Percentiles rank a stretch among this genome's conserved stretches.
Evolutionary conservation across 2,329 filamentous ascomycete species (phyloP).

Genomic region (Scedosporium apiospermum): DNA sequence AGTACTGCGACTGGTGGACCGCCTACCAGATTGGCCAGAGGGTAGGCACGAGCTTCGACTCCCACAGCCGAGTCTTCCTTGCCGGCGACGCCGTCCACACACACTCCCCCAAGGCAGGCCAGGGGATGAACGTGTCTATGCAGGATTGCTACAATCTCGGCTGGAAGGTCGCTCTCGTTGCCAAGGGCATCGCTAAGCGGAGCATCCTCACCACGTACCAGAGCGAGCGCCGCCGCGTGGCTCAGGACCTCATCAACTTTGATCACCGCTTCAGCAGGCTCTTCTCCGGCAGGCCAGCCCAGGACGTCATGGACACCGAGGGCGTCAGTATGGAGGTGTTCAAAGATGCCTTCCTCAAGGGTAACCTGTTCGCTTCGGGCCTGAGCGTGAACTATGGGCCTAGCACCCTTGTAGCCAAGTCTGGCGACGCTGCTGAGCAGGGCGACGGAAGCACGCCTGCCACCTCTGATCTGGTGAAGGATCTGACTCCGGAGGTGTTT

Average conservation of each 20-base stretch:
- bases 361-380: slow-evolving; percentile 29
- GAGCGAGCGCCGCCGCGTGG: slow-evolving; percentile 37
- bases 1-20: slow-evolving; percentile 56
- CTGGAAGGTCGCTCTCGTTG: slow-evolving; percentile 14
- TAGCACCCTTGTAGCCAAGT: slow-evolving; percentile 52
- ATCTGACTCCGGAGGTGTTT: slow-evolving; percentile 17
- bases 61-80: slow-evolving; percentile 50
- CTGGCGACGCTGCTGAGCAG: slow-evolving; percentile 52
- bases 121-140: slow-evolving; percentile 60
- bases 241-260: slow-evolving; percentile 32
- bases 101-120: slow-evolving; percentile 44
- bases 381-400: slow-evolving; percentile 33
- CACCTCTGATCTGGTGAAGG: slow-evolving; percentile 14
- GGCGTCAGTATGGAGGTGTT: no score
- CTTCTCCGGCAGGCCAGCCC: slow-evolving; percentile 41
- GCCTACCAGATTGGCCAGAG: slow-evolving; percentile 58
- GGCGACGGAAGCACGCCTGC: slow-evolving; percentile 24
- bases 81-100: slow-evolving; percentile 45
- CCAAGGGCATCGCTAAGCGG: slow-evolving; percentile 25
- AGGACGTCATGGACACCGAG: no score
- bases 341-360: slow-evolving; percentile 23
- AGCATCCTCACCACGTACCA: slow-evolving; percentile 39
- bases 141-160: slow-evolving; percentile 47
- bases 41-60: slow-evolving; percentile 44
- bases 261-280: slow-evolving; percentile 38